A percentile compares a stretch with the other conserved stretches of the same genome.
Evolutionary conservation across 2,329 filamentous ascomycete species (phyloP).

Genomic region (Fusarium pilosicola): DNA sequence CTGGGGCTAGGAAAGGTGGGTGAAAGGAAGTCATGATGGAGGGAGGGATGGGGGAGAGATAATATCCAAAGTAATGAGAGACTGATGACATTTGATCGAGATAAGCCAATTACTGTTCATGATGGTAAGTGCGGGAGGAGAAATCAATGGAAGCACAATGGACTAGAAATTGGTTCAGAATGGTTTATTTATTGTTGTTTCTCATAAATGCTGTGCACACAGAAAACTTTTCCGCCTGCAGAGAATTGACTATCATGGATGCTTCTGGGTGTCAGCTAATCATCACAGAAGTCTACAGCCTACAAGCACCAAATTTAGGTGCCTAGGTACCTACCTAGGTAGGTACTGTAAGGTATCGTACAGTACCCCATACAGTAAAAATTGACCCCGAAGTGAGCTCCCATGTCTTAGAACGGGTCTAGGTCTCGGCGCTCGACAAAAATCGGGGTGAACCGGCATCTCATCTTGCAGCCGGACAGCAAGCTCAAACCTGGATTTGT

Average conservation of each 20-base stretch:
- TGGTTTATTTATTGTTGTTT: neutral
- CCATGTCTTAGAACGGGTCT: slow-evolving; percentile 38
- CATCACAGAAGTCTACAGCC: neutral
- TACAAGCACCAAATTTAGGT: neutral
- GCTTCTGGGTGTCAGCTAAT: slow-evolving; percentile 22
- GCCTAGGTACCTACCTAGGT: too few species aligned
- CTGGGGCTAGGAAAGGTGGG: slow-evolving; percentile 34
- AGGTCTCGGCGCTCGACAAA: slow-evolving; percentile 47
- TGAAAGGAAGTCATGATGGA: slow-evolving; percentile 38
- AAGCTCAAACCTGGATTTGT: slow-evolving; percentile 34
- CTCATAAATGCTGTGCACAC: neutral
- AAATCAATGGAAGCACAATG: neutral
- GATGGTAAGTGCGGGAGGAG: neutral
- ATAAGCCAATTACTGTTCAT: slow-evolving; percentile 13
- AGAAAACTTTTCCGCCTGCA: slow-evolving; percentile 19
- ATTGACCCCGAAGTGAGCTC: slow-evolving; percentile 9
- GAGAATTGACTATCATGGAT: slow-evolving; percentile 20
- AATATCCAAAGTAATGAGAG: slow-evolving; percentile 6
- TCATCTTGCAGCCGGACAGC: slow-evolving; percentile 44
- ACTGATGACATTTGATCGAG: slow-evolving; percentile 22
- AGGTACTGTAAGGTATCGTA: neutral
- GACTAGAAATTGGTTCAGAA: neutral
- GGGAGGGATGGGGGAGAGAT: slow-evolving; percentile 31
- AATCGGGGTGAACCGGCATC: slow-evolving; percentile 51
- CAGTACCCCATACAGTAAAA: slow-evolving; percentile 36